Conservation (phyloP, 208 protist genomes). For the Leishmania guyanensis region DNA sequence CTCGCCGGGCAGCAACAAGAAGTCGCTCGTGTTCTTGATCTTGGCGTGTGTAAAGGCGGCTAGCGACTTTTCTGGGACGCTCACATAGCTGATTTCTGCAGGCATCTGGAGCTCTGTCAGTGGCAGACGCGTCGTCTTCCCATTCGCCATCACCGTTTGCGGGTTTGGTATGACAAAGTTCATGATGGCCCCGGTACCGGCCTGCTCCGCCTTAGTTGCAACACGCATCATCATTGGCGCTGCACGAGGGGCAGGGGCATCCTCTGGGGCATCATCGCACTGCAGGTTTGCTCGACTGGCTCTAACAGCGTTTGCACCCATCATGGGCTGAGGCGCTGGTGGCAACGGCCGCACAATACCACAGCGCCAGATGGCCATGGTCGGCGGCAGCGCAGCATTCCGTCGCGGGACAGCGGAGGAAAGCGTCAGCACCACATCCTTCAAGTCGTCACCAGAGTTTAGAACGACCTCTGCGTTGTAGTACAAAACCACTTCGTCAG, state of each 20-base stretch:
- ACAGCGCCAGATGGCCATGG: conserved; percentile 27
- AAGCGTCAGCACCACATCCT: conserved; percentile 24
- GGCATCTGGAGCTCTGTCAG: conserved; percentile 30
- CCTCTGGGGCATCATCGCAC: no score
- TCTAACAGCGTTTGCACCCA: background rate
- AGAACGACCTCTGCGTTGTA: conserved; percentile 31
- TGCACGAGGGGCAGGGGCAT: background rate
- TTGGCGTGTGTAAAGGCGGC: conserved; percentile 28
- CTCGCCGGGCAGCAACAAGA: conserved; percentile 22
- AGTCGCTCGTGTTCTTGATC: conserved; percentile 27
- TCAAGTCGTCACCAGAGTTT: conserved; percentile 21
- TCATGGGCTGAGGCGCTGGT: background rate
- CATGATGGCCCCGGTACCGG: conserved; percentile 23
- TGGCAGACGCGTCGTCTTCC: conserved; percentile 26
- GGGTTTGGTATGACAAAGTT: conserved; percentile 24
- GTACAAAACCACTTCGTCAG: conserved; percentile 29
- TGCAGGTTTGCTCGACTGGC: background rate
- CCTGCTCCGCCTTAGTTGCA: conserved; percentile 14
- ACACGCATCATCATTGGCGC: conserved; percentile 19
- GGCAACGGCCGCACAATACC: conserved; percentile 15
- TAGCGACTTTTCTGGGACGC: conserved; percentile 23
- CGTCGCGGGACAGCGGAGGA: conserved; percentile 20
- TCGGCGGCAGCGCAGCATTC: conserved; percentile 23
- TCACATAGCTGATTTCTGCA: conserved; percentile 25
- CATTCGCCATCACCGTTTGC: conserved; percentile 32